These are phyloP conservation scores for Tuber borchii DNA, from an alignment of 495 filamentous ascomycete genomes.

Conservation along the genomic window DNA sequence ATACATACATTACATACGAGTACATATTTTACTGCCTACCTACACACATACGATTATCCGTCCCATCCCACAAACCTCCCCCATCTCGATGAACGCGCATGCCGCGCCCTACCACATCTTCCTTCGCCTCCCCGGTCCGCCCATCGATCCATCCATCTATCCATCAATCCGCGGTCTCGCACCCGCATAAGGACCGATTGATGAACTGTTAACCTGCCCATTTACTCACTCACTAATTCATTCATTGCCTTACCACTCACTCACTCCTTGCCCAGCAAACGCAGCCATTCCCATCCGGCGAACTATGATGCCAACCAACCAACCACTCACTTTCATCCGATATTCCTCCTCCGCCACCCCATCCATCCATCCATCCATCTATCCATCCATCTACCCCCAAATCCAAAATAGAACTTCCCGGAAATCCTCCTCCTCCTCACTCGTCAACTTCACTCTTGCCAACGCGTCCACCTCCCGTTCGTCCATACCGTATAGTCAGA, in stretches of 20 bases:
- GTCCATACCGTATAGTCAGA: not conserved
- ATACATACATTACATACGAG: not conserved
- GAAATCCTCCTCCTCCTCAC: not conserved
- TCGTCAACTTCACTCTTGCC: not conserved
- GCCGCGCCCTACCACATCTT: not conserved
- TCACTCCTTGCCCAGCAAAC: not conserved
- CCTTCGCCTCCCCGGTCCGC: slow-evolving; percentile 1
- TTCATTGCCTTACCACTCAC: not conserved
- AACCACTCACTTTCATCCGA: not conserved
- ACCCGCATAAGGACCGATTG: not conserved
- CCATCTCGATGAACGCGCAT: not conserved
- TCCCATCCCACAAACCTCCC: not conserved
- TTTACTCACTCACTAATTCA: not conserved
- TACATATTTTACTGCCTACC: not conserved
- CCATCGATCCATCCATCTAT: not conserved
- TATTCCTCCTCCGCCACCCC: not conserved
- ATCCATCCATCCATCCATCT: not conserved
- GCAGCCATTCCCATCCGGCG: not conserved
- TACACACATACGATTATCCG: not conserved
- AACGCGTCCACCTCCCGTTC: slow-evolving; percentile 3
- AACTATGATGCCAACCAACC: not conserved
- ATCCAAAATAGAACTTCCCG: slow-evolving; percentile 1
- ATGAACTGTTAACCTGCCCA: not conserved
- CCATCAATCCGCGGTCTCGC: not conserved
- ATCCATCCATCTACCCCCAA: not conserved